A percentile compares a stretch with the other conserved stretches of the same genome.
These are phyloP conservation scores for Penicillium flavigenum DNA, from an alignment of 495 filamentous ascomycete species.

Conservation along the genomic window DNA sequence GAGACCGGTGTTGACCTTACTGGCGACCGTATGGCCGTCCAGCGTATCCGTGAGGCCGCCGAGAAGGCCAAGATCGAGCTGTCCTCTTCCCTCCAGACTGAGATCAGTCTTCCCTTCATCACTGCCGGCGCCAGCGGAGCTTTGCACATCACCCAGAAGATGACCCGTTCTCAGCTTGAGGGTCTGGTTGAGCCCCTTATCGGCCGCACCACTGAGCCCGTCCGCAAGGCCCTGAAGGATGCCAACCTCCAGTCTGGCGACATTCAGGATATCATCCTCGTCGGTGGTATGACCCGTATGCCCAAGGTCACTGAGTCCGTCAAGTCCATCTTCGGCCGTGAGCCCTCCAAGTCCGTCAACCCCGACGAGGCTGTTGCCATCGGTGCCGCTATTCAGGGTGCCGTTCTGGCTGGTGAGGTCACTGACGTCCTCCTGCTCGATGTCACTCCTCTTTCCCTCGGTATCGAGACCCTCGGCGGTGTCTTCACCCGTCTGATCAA, in stretches of 20 bases:
- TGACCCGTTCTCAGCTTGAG: slow-evolving; percentile 92
- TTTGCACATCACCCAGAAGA: slow-evolving; percentile 96
- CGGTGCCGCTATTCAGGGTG: slow-evolving; percentile 97
- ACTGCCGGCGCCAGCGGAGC: slow-evolving; percentile 91
- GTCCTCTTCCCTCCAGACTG: slow-evolving; percentile 92
- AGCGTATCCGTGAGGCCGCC: slow-evolving; percentile 97
- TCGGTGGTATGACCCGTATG: slow-evolving; percentile 99
- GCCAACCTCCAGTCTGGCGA: slow-evolving; percentile 91
- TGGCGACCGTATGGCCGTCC: slow-evolving; percentile 95
- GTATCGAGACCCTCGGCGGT: slow-evolving; percentile 99
- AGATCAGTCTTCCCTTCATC: slow-evolving; percentile 96
- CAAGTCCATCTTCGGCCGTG: slow-evolving; percentile 96
- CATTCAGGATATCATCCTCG: slow-evolving; percentile 97
- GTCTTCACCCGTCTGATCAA: slow-evolving; percentile 99
- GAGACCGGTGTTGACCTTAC: slow-evolving; percentile 90
- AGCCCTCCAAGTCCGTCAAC: slow-evolving; percentile 98
- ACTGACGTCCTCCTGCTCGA: slow-evolving; percentile 95
- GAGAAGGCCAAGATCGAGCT: slow-evolving; percentile 99
- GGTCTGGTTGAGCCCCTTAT: slow-evolving; percentile 89
- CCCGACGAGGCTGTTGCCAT: slow-evolving; percentile 99
- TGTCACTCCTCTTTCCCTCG: slow-evolving; percentile 95
- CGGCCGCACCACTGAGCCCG: slow-evolving; percentile 80
- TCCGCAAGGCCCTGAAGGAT: slow-evolving; percentile 97
- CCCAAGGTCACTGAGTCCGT: slow-evolving; percentile 98
- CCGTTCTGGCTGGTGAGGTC: slow-evolving; percentile 93